Evolutionary conservation across 139 green algal genomes (phyloP).

Genomic region (Auxenochlorella pyrenoidosa): DNA sequence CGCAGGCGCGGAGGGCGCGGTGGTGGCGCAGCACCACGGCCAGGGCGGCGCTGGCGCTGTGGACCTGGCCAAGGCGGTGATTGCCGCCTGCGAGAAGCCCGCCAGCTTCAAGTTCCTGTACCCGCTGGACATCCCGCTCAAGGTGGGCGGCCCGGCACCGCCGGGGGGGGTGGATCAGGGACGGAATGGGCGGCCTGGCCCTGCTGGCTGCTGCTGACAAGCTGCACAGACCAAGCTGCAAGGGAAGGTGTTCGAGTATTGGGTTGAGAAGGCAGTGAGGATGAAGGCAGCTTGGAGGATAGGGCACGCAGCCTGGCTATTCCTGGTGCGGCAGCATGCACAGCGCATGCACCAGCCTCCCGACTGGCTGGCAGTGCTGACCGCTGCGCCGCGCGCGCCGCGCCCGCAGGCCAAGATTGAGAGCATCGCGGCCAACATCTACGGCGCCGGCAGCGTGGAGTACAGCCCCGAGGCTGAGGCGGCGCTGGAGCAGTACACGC

Average conservation of each 20-base stretch:
- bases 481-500: slow-evolving; percentile 79
- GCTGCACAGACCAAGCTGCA: too few species aligned
- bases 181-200: background rate
- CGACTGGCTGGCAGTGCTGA: too few species aligned
- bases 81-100: slow-evolving; percentile 68
- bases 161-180: too few species aligned
- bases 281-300: too few species aligned
- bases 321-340: too few species aligned
- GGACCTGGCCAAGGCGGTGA: slow-evolving; percentile 88
- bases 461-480: slow-evolving; percentile 82
- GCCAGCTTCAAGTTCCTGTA: slow-evolving; percentile 89
- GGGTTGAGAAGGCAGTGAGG: too few species aligned
- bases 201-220: background rate
- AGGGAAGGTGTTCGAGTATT: too few species aligned
- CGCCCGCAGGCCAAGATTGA: slow-evolving; percentile 91
- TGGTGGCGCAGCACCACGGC: slow-evolving; percentile 91
- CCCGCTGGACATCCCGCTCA: slow-evolving; percentile 40
- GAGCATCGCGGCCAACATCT: slow-evolving; percentile 90
- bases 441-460: slow-evolving; percentile 85
- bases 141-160: background rate
- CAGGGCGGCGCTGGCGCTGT: slow-evolving; percentile 89
- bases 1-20: slow-evolving; percentile 83
- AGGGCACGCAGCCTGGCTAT: too few species aligned
- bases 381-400: too few species aligned
- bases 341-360: too few species aligned